phyloP scores from a whole-genome alignment of 2,329 filamentous ascomycete species.

The Cladorrhinum sp. region DNA sequence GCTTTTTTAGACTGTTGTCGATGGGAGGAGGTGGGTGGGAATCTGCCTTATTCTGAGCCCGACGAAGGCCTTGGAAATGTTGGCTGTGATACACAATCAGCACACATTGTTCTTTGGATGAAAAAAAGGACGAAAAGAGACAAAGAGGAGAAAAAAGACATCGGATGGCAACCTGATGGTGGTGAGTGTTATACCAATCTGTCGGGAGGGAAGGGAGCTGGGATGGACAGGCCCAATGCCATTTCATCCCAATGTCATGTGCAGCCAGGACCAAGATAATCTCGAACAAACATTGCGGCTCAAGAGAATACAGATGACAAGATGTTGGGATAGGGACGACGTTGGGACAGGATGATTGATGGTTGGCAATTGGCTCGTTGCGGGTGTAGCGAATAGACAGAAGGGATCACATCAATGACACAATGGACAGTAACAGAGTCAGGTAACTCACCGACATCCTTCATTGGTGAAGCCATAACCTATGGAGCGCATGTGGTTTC shows the following conservation, averaged over 20 bases:
- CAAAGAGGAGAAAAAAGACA: neutral
- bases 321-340: neutral
- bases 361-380: neutral
- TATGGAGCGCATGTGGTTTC: conserved; percentile 56
- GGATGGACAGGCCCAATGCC: too few species aligned
- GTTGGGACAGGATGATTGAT: neutral
- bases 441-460: conserved; percentile 55
- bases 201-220: too few species aligned
- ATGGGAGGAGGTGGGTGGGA: conserved; percentile 25
- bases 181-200: too few species aligned
- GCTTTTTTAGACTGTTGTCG: conserved; percentile 36
- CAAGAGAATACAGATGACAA: neutral
- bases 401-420: neutral
- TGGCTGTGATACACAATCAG: conserved; percentile 43
- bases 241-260: neutral
- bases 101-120: neutral
- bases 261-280: neutral
- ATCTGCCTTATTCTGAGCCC: conserved; percentile 54
- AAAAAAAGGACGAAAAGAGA: neutral
- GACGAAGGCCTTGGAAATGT: conserved; percentile 58
- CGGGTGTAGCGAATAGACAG: neutral
- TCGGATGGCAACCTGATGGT: neutral
- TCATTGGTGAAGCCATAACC: conserved; percentile 64
- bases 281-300: neutral
- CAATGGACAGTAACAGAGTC: conserved; percentile 3